Percentiles rank a stretch among this genome's conserved stretches.
These are phyloP conservation scores for Cryptosporidium sp. DNA, from an alignment of 169 alveolate genomes.

Conservation along the genomic window DNA sequence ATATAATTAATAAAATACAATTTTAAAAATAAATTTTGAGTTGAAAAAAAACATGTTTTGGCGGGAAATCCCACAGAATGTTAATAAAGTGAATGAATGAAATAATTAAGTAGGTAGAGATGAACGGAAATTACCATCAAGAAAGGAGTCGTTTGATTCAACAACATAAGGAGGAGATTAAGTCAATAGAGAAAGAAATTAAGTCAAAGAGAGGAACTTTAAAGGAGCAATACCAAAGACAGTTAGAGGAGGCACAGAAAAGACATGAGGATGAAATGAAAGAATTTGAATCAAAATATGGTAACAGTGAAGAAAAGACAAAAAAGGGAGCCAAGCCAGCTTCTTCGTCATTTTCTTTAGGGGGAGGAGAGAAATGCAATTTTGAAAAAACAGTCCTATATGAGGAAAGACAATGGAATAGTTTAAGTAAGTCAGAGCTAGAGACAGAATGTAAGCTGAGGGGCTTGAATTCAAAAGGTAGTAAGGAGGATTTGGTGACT, in stretches of 20 bases:
- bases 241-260: conserved; percentile 20
- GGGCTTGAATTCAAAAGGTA: conserved; percentile 62
- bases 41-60: not conserved
- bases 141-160: conserved; percentile 75
- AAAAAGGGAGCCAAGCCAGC: not conserved
- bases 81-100: not conserved
- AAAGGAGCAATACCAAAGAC: conserved; percentile 41
- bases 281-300: conserved; percentile 36
- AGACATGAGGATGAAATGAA: conserved; percentile 46
- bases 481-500: conserved; percentile 62
- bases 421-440: conserved; percentile 70
- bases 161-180: conserved; percentile 61
- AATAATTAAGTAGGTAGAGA: not conserved
- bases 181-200: conserved; percentile 56
- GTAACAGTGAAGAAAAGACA: not conserved
- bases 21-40: not conserved
- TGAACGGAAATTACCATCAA: conserved; percentile 61
- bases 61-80: not conserved
- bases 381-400: conserved; percentile 2
- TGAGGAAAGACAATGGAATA: conserved; percentile 72
- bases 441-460: conserved; percentile 56
- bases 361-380: not conserved
- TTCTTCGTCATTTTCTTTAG: not conserved
- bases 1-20: too few species aligned
- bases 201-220: conserved; percentile 52